Evolutionary conservation across 164 flowering plant genomes (phyloP).

Genomic region (Berberis vulgaris): DNA sequence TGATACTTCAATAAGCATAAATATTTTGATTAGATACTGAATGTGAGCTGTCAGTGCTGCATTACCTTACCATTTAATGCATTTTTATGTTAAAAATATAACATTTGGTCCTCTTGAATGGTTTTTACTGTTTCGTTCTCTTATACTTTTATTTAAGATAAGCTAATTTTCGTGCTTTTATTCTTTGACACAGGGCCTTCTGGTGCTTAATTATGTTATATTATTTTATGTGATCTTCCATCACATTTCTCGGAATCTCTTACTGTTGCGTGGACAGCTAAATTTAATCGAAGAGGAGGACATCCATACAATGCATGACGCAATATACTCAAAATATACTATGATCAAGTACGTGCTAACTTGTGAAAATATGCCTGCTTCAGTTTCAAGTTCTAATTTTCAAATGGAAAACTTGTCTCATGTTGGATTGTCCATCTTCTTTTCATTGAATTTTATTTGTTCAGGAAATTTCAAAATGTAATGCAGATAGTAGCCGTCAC

Average conservation of each 20-base stretch:
- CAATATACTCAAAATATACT: constrained; percentile 55
- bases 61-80: not conserved
- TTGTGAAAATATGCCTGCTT: not conserved
- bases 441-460: constrained; percentile 5
- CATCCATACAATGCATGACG: constrained; percentile 60
- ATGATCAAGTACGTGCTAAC: constrained; percentile 74
- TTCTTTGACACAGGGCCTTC: constrained; percentile 46
- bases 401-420: not conserved
- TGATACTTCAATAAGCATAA: not conserved
- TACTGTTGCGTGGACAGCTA: constrained; percentile 54
- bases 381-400: not conserved
- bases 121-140: not conserved
- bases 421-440: not conserved
- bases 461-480: constrained; percentile 83
- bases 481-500: constrained; percentile 75
- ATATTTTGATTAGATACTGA: not conserved
- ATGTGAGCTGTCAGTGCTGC: not conserved
- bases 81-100: too few relatives aligned
- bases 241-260: constrained; percentile 61
- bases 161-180: constrained; percentile 10
- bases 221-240: constrained; percentile 74
- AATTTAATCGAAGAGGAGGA: constrained; percentile 56
- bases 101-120: not conserved
- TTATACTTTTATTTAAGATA: not conserved
- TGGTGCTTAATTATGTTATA: constrained; percentile 59